Percentiles rank a stretch among this genome's conserved stretches.
Evolutionary conservation across 768 basidiomycete species (phyloP).

Genomic region (Tulasnella sp.): DNA sequence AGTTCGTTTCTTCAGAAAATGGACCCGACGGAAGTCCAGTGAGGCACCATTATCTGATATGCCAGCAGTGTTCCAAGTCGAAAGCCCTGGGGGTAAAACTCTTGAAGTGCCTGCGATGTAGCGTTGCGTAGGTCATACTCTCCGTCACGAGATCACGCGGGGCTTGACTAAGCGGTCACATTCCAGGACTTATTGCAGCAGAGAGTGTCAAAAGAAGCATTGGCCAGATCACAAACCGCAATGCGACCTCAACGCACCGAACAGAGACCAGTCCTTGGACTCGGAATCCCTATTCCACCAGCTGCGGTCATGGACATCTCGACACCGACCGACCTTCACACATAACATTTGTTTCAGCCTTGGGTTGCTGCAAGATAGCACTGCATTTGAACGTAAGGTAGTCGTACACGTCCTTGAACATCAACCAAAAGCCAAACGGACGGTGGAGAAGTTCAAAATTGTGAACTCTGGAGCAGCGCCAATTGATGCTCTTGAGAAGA

Average conservation of each 20-base stretch:
- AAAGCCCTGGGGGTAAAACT: neutral
- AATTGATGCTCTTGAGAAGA: neutral
- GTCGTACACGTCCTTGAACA: neutral
- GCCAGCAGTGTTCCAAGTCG: neutral
- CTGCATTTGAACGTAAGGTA: neutral
- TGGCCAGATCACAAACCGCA: neutral
- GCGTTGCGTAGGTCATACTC: neutral
- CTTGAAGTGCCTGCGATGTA: neutral
- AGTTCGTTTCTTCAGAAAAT: neutral
- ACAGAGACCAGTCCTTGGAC: neutral
- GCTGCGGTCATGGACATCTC: neutral
- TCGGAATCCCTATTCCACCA: neutral
- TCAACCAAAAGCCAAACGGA: neutral
- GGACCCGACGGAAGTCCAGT: neutral
- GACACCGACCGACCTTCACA: neutral
- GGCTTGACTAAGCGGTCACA: neutral
- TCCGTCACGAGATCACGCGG: neutral
- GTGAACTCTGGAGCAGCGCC: neutral
- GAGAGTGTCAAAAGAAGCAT: neutral
- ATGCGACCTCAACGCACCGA: neutral
- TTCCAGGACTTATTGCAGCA: neutral
- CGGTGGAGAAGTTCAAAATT: neutral
- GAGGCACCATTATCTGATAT: neutral
- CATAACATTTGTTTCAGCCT: no score
- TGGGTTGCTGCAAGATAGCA: neutral